Evolutionary conservation across 345 rosid species (phyloP).

Genomic region (Lepidium didymum): DNA sequence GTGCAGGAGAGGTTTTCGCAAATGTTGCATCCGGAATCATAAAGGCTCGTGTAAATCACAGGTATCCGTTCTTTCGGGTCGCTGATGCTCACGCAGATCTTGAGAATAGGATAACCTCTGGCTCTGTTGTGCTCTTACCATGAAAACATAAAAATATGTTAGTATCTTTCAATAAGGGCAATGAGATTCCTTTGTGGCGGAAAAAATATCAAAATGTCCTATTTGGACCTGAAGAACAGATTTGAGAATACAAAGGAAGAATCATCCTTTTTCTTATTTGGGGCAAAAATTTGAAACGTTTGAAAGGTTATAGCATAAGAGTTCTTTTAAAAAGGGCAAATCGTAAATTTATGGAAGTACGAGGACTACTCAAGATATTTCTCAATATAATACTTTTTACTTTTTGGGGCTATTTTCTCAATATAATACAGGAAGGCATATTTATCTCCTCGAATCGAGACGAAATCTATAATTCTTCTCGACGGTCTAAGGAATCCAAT

Average conservation of each 20-base stretch:
- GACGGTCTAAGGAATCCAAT: not conserved
- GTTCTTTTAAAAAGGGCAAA: not conserved
- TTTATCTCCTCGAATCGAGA: not conserved
- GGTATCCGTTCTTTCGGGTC: constrained; percentile 64
- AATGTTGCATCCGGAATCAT: constrained; percentile 53
- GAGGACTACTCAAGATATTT: not conserved
- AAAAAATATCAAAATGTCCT: not conserved
- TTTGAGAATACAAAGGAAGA: not conserved
- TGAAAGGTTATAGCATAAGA: not conserved
- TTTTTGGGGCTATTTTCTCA: too few relatives aligned
- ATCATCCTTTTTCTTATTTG: not conserved
- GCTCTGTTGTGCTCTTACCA: constrained; percentile 73
- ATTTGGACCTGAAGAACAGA: not conserved
- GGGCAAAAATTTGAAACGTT: not conserved
- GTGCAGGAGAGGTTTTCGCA: constrained; percentile 68
- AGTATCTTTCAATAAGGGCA: constrained; percentile 3
- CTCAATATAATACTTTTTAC: not conserved
- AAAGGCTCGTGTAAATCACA: constrained; percentile 58
- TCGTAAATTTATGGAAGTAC: not conserved
- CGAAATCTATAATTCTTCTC: constrained; percentile 5
- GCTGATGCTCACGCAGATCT: constrained; percentile 75
- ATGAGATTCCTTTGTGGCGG: not conserved
- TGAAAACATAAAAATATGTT: constrained; percentile 14
- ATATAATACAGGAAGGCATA: not conserved
- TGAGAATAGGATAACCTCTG: constrained; percentile 62